Percentiles rank a stretch among this genome's conserved stretches.
phyloP scores from a whole-genome alignment of 108 stramenopile species.

The Aurantiochytrium sp. region DNA sequence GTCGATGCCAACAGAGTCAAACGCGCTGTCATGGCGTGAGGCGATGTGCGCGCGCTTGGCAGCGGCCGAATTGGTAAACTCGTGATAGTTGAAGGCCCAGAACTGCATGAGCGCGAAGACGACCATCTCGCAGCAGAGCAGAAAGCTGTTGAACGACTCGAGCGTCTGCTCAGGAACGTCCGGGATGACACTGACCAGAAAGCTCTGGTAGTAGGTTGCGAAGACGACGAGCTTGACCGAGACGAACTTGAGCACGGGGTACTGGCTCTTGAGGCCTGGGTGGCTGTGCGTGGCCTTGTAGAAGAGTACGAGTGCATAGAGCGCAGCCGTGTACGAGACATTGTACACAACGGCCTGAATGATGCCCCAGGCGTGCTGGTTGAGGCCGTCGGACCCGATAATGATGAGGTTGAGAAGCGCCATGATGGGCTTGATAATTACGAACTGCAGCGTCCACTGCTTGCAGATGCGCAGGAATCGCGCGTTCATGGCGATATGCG shows the following conservation, averaged over 20 bases:
- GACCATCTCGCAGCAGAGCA: constrained; percentile 38
- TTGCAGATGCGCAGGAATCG: constrained; percentile 24
- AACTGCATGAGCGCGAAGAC: constrained; percentile 30
- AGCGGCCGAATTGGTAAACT: not conserved
- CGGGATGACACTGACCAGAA: not conserved
- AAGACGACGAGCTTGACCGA: constrained; percentile 31
- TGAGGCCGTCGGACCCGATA: not conserved
- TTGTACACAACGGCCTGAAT: constrained; percentile 33
- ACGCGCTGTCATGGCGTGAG: not conserved
- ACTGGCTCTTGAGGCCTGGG: not conserved
- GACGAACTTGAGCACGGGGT: constrained; percentile 34
- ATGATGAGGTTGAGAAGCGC: constrained; percentile 24
- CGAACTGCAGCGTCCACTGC: constrained; percentile 20
- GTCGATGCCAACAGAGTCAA: not conserved
- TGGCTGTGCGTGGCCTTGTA: constrained; percentile 35
- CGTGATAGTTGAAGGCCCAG: constrained; percentile 15
- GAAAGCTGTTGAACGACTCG: constrained; percentile 30
- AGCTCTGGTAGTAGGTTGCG: constrained; percentile 36
- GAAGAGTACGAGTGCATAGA: constrained; percentile 31
- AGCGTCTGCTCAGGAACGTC: constrained; percentile 9
- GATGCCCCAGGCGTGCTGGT: not conserved
- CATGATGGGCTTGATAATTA: constrained; percentile 34
- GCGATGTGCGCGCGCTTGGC: not conserved
- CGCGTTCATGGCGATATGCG: not conserved
- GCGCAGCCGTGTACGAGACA: constrained; percentile 24